A percentile compares a stretch with the other conserved stretches of the same genome.
Conservation (phyloP, 1,284 basidiomycete species). For the Ustilago shanxiensis region DNA sequence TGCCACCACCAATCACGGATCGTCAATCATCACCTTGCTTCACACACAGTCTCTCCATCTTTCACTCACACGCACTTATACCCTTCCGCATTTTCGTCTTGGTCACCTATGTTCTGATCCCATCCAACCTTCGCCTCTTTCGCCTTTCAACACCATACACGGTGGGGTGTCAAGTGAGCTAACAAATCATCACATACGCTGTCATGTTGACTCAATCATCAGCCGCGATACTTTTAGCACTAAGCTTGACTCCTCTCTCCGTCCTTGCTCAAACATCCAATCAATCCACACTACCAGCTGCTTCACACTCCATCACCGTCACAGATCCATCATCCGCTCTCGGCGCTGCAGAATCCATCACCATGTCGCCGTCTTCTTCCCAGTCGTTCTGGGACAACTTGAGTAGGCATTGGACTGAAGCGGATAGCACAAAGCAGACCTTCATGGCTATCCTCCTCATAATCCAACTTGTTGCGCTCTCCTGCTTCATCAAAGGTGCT, state of each 20-base stretch:
- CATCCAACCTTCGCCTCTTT: not conserved
- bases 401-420: slow-evolving; percentile 42
- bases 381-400: slow-evolving; percentile 40
- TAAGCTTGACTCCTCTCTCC: slow-evolving; percentile 2
- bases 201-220: slow-evolving; percentile 1
- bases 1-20: not conserved
- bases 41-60: too few species aligned
- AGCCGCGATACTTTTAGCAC: slow-evolving; percentile 2
- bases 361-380: slow-evolving; percentile 18
- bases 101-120: slow-evolving; percentile 12
- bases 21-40: too few species aligned
- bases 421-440: slow-evolving; percentile 49
- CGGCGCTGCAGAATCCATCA: slow-evolving; percentile 3
- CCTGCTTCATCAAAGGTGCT: slow-evolving; percentile 40
- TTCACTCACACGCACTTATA: not conserved
- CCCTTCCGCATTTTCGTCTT: not conserved
- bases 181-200: not conserved
- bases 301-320: not conserved
- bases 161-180: slow-evolving; percentile 23
- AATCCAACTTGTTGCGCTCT: slow-evolving; percentile 34
- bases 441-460: slow-evolving; percentile 52
- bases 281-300: not conserved
- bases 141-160: slow-evolving; percentile 13
- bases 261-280: slow-evolving; percentile 9
- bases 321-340: not conserved